Evolutionary conservation across 164 flowering plant species (phyloP), one percentile per base, ranked within the genome.

Genomic region (Amborella trichopoda): DNA sequence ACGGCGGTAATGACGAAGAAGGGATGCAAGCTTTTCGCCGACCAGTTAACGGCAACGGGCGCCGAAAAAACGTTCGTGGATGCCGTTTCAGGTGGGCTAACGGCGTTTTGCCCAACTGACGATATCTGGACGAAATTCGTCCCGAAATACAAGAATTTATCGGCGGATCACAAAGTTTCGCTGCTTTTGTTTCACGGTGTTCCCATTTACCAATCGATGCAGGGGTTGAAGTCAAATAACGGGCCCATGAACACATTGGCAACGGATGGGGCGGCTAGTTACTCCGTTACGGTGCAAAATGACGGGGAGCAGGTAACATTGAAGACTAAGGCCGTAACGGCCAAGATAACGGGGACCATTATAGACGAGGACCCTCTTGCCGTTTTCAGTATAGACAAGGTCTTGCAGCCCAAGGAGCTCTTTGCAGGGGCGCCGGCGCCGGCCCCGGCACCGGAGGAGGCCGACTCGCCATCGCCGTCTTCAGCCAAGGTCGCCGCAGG

Each of bases 11-110:
- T 86, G 77, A 4, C 66, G 1, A 74, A 67, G 41, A 66, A 82
- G 48, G 94, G 95, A 0, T 90, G 95, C 67, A 74, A 76, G 41
- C n/a, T 68, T 0, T 90, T 90, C 55, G 65, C 86, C 9, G 78
- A 74, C 34, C 32, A 75, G 25, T 36, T 83, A 11, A 33, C 18
- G 0, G 44, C 66, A 6, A 22, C 82, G 0, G 78, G 68, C 6
- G 81, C 89, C 9, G 42, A 39, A 4, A 51, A 50, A 2, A 75
- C 80, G 2, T 91, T 55, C 53, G 24, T 53, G n/a, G 55, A 49
- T 32, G 57, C 48, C 49, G 52, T 52, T 3, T 59, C 43, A 30
- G 67, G 76, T 2, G 76, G 75, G 12, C 30, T 70, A 6, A 60
- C 71, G 17, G 60, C 67, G 2, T 70, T 70, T 40, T 70, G 75